Evolutionary conservation across 75 land plant genomes (phyloP).

Genomic region (Pinus albicaulis): DNA sequence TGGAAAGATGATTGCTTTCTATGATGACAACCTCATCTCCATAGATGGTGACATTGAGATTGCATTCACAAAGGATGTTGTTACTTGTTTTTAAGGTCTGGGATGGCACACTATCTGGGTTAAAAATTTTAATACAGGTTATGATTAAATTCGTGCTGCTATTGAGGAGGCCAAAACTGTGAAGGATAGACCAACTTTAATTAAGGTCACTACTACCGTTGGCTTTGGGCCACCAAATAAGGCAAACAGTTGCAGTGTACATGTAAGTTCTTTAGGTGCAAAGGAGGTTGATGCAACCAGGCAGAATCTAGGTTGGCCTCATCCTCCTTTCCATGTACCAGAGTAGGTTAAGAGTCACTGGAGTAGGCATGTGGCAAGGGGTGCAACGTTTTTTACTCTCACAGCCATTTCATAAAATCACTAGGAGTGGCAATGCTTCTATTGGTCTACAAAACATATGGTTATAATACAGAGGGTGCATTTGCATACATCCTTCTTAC

Average conservation of each 20-base stretch:
- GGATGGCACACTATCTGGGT: slow-evolving; percentile 99
- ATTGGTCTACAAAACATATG: slow-evolving; percentile 77
- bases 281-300: slow-evolving; percentile 98
- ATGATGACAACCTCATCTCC: slow-evolving; percentile 98
- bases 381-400: slow-evolving; percentile 74
- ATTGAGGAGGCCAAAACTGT: slow-evolving; percentile 75
- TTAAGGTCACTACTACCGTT: slow-evolving; percentile 97
- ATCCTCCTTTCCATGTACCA: slow-evolving; percentile 94
- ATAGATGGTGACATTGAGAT: slow-evolving; percentile 98
- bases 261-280: slow-evolving; percentile 71
- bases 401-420: too few species aligned
- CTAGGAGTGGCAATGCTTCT: slow-evolving; percentile 80
- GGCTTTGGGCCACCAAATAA: slow-evolving; percentile 98
- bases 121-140: slow-evolving; percentile 93
- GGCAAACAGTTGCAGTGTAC: slow-evolving; percentile 82
- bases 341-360: slow-evolving; percentile 97
- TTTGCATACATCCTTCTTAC: slow-evolving; percentile 71
- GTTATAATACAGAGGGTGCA: slow-evolving; percentile 56
- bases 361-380: slow-evolving; percentile 73
- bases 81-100: slow-evolving; percentile 77
- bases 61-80: slow-evolving; percentile 94
- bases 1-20: slow-evolving; percentile 92
- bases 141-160: slow-evolving; percentile 69
- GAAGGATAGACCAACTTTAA: slow-evolving; percentile 91
- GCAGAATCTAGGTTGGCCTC: slow-evolving; percentile 85